Conservation (phyloP, 2,329 filamentous ascomycete species). For the Helotiales sp. region DNA sequence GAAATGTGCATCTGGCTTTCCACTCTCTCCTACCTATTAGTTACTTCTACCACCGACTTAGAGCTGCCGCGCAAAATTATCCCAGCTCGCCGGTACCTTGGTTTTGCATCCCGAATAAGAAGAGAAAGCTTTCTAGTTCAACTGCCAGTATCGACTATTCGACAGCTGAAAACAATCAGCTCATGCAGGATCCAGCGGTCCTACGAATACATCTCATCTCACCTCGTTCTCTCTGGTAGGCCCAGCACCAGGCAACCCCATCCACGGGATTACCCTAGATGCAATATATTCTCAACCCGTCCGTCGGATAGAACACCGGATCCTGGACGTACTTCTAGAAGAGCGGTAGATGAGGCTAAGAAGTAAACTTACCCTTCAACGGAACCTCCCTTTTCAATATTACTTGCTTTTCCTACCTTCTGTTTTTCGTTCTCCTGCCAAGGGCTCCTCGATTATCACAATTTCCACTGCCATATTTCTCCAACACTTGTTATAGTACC, state of each 20-base stretch:
- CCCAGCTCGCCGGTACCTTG: background rate
- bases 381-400: background rate
- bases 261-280: background rate
- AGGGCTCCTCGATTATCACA: background rate
- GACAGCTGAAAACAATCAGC: background rate
- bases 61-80: background rate
- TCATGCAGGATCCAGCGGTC: background rate
- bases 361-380: background rate
- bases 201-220: too few relatives aligned
- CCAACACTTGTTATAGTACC: too few relatives aligned
- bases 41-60: background rate
- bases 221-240: too few relatives aligned
- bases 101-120: background rate
- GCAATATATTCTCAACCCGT: background rate
- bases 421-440: background rate
- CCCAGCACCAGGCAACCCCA: too few relatives aligned
- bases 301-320: background rate
- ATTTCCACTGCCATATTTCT: background rate
- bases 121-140: background rate
- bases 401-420: background rate
- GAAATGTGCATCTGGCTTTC: background rate
- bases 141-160: too few relatives aligned
- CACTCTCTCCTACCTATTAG: background rate
- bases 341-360: background rate
- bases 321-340: background rate